Evolutionary conservation across 2,329 filamentous ascomycete species (phyloP), one percentile per base, ranked within the genome.

Genomic region (Chrysosporium keratinophilum): DNA sequence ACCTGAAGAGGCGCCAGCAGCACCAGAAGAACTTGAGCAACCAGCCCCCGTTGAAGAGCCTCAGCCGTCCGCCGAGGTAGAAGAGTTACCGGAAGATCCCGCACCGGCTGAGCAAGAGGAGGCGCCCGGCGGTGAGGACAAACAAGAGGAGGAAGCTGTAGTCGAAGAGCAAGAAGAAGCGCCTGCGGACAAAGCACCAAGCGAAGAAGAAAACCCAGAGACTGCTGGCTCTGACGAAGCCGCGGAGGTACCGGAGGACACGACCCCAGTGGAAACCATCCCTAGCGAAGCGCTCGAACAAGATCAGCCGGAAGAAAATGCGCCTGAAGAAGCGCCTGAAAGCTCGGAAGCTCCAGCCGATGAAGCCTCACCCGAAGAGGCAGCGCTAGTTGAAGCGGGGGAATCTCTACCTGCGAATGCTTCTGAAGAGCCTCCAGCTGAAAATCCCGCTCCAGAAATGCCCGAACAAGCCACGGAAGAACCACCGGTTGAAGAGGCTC

Each of bases 361-460:
- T 9, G 54, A 58, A 9, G 41, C 48, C 39, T 23, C 52, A 15
- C 17, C 47, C 20, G 57, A 54, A 52, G 49, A 41, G 10, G 35
- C 43, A 14, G 31, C 43, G 43, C 43, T 17, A 4, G 31, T 17
- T 7, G 20, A 41, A 15, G 39, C 15, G n/a, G 39, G 15, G 39
- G 46, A 17, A 23, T 5, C 11, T 15, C n/a, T 2, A 9, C 5
- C 39, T 41, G 10, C 12, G 39, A 14, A 41, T n/a, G n/a, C n/a
- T n/a, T n/a, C n/a, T n/a, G n/a, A n/a, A n/a, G 46, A 17, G 46
- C 11, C 11, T 15, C n/a, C 9, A 9, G n/a, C 39, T 41, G 10
- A 41, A 14, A 14, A 41, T n/a, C 14, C 39, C 6, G 39, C n/a
- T 9, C 11, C 39, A 41, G 39, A 41, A 41, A 19, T 9, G 2